phyloP scores from a whole-genome alignment of 192 early-diverging fungal species.

The Podila epigama region DNA sequence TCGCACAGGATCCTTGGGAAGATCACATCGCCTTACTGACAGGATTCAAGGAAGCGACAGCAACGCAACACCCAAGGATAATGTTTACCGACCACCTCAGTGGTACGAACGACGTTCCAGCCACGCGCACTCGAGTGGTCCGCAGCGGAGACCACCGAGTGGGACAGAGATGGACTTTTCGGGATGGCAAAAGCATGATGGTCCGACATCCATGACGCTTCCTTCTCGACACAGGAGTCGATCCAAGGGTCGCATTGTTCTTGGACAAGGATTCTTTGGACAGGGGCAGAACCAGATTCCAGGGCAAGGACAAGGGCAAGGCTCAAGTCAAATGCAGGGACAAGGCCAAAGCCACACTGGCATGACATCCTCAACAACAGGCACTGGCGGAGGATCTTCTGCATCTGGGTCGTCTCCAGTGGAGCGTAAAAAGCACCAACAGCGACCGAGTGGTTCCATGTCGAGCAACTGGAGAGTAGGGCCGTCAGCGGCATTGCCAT shows the following conservation, averaged over 20 bases:
- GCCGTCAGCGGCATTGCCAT: background rate
- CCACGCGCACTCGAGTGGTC: background rate
- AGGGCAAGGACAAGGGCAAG: background rate
- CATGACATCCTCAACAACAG: too few relatives aligned
- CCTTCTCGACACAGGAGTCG: conserved; percentile 3
- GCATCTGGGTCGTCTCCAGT: conserved; percentile 5
- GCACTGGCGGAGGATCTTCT: too few relatives aligned
- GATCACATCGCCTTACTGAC: conserved; percentile 4
- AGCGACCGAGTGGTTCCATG: background rate
- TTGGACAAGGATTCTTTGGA: background rate
- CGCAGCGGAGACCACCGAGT: conserved; percentile 9
- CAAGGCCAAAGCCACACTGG: background rate
- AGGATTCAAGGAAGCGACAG: background rate
- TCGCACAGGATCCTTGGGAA: background rate
- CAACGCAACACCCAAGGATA: conserved; percentile 2
- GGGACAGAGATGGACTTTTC: conserved; percentile 21
- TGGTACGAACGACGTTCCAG: conserved; percentile 28
- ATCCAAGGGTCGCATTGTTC: conserved; percentile 12
- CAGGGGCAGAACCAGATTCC: background rate
- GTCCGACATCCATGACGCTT: background rate
- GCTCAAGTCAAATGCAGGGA: background rate
- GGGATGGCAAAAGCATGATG: conserved; percentile 17
- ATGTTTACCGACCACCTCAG: conserved; percentile 41
- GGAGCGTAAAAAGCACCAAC: conserved; percentile 12
- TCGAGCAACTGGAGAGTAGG: conserved; percentile 10